Percentiles rank a stretch among this genome's conserved stretches.
Conservation (phyloP, 257 asterid genomes). For the Solanum paucissectum region DNA sequence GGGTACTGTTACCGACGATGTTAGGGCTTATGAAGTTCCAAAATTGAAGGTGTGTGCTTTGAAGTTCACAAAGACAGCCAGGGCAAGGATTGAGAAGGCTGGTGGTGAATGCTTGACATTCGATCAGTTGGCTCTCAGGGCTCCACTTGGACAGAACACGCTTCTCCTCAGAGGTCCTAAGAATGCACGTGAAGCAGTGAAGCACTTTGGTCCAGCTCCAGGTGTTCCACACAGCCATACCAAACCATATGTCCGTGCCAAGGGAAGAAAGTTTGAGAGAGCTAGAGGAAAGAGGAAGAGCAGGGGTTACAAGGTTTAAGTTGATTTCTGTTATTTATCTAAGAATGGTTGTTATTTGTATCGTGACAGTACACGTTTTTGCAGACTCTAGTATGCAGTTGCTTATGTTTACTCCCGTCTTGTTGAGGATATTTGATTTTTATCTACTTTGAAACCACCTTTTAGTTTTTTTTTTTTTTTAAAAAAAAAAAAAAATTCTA, state of each 20-base stretch:
- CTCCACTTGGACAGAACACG: conserved; percentile 96
- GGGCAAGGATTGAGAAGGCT: conserved; percentile 94
- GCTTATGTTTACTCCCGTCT: not conserved
- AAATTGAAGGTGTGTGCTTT: conserved; percentile 27
- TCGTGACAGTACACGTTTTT: not conserved
- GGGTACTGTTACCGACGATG: conserved; percentile 31
- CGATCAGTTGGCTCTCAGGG: conserved; percentile 89
- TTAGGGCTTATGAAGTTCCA: conserved; percentile 26
- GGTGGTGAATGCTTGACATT: conserved; percentile 94
- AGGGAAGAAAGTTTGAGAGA: conserved; percentile 88
- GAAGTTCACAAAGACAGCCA: conserved; percentile 56
- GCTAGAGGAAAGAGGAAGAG: conserved; percentile 87
- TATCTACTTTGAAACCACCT: not conserved
- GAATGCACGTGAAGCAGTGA: conserved; percentile 91
- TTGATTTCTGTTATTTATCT: not conserved
- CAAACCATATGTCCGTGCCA: conserved; percentile 83
- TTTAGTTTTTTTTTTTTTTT: too few species aligned
- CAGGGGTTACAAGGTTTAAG: conserved; percentile 70
- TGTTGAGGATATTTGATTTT: not conserved
- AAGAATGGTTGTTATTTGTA: not conserved
- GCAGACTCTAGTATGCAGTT: not conserved
- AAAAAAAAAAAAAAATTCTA: too few species aligned
- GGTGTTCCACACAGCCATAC: conserved; percentile 98
- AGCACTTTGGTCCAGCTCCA: conserved; percentile 99
- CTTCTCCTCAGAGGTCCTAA: conserved; percentile 78